Percentiles rank a stretch among this genome's conserved stretches.
Conservation (phyloP, 495 filamentous ascomycete species). For the Trichoderma orchidacearum region DNA sequence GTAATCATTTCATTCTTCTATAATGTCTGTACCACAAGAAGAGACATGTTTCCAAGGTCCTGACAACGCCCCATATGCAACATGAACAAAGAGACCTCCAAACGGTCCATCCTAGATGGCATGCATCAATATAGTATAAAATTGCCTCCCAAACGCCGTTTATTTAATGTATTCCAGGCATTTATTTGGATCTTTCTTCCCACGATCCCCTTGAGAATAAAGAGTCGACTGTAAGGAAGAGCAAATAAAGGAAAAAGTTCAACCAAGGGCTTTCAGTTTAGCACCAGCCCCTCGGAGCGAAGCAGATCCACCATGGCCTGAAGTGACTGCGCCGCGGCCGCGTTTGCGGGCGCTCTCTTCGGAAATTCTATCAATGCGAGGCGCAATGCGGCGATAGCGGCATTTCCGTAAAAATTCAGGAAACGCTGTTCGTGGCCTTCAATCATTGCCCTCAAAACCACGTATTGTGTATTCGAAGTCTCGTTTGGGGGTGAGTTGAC, state of each 20-base stretch:
- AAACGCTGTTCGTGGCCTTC: slow-evolving; percentile 57
- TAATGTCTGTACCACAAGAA: background rate
- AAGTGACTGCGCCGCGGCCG: slow-evolving; percentile 42
- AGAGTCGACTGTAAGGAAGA: background rate
- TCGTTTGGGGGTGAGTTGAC: slow-evolving; percentile 53
- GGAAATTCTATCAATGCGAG: slow-evolving; percentile 58
- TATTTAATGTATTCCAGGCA: background rate
- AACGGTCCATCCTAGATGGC: background rate
- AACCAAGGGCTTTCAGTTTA: background rate
- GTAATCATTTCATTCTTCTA: background rate
- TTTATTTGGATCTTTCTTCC: background rate
- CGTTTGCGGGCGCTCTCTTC: slow-evolving; percentile 28
- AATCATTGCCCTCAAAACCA: slow-evolving; percentile 66
- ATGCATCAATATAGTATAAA: background rate
- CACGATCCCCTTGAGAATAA: background rate
- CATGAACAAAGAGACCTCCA: background rate
- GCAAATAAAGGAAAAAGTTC: background rate
- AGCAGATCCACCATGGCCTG: slow-evolving; percentile 45
- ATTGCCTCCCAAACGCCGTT: background rate
- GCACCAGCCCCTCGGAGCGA: slow-evolving; percentile 24
- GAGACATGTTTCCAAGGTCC: background rate
- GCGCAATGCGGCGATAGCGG: slow-evolving; percentile 49
- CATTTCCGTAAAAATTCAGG: slow-evolving; percentile 60
- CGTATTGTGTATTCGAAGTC: slow-evolving; percentile 63
- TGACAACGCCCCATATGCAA: background rate